These are phyloP conservation scores for Populus davidiana DNA, from an alignment of 345 rosid species.

Conservation along the genomic window DNA sequence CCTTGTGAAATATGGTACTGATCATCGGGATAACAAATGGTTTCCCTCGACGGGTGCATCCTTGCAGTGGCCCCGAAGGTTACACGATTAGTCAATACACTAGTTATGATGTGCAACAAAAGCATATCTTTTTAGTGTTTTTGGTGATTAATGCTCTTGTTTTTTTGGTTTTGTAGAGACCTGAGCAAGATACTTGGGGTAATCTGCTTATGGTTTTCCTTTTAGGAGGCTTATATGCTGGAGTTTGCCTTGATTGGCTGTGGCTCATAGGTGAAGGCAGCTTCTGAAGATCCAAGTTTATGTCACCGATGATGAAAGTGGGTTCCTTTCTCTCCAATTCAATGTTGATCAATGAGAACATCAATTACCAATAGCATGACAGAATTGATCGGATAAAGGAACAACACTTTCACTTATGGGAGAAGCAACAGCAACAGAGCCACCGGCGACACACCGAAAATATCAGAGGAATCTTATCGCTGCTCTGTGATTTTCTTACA, in stretches of 20 bases:
- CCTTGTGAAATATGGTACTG: constrained; percentile 47
- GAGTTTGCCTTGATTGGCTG: constrained; percentile 73
- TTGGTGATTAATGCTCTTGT: background rate
- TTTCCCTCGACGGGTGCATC: constrained; percentile 71
- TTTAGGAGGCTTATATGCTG: constrained; percentile 57
- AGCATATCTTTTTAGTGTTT: background rate
- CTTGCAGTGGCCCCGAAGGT: constrained; percentile 52
- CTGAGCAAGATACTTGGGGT: constrained; percentile 74
- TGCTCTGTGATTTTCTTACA: too few species aligned
- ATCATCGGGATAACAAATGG: constrained; percentile 80
- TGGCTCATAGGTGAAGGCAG: constrained; percentile 47
- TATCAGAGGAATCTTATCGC: too few species aligned
- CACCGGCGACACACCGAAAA: too few species aligned
- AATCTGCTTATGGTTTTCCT: constrained; percentile 65
- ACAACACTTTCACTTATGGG: too few species aligned
- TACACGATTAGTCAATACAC: constrained; percentile 55
- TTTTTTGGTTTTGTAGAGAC: constrained; percentile 48
- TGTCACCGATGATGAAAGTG: too few species aligned
- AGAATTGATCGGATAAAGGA: too few species aligned
- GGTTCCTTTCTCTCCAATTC: too few species aligned
- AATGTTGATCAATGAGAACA: too few species aligned
- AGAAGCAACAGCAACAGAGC: too few species aligned
- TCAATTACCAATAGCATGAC: too few species aligned
- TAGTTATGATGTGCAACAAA: background rate
- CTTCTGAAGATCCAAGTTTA: too few species aligned